Evolutionary conservation across 2,329 filamentous ascomycete species (phyloP).

Genomic region (Intubia oerlemansii): DNA sequence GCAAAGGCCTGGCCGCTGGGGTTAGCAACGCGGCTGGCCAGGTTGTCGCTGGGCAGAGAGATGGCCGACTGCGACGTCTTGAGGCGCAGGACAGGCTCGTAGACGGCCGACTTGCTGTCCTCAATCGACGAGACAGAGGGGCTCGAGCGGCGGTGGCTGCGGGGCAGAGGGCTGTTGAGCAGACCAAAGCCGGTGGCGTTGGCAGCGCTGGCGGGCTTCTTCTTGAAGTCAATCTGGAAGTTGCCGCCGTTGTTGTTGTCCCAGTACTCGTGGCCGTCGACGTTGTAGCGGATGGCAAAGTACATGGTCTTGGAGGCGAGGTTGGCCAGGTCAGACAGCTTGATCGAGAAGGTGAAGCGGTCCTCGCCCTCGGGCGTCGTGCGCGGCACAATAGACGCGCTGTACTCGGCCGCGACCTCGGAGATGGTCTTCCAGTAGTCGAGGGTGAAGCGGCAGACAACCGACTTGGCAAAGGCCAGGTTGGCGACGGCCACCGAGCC

Average conservation of each 20-base stretch:
- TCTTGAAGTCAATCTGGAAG: constrained; percentile 85
- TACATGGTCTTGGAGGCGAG: constrained; percentile 83
- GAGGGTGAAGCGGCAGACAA: constrained; percentile 84
- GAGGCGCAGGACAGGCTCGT: no score
- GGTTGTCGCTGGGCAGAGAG: constrained; percentile 40
- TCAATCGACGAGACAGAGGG: no score
- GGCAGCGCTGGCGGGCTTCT: constrained; percentile 30
- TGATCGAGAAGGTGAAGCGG: constrained; percentile 86
- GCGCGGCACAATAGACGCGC: constrained; percentile 51
- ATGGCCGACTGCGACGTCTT: constrained; percentile 45
- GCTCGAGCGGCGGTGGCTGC: constrained; percentile 46
- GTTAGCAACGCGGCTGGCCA: constrained; percentile 27
- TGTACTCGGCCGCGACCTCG: constrained; percentile 77
- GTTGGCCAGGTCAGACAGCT: constrained; percentile 75
- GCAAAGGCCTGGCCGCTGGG: constrained; percentile 59
- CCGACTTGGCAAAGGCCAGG: constrained; percentile 68
- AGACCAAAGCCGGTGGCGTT: constrained; percentile 20
- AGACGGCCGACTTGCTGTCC: no score
- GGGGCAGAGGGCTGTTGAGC: constrained; percentile 24
- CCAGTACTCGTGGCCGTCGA: constrained; percentile 76
- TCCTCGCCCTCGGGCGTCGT: constrained; percentile 47
- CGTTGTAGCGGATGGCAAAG: constrained; percentile 74
- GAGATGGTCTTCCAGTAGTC: constrained; percentile 99
- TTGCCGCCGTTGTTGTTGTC: constrained; percentile 79
- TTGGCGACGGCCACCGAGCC: constrained; percentile 75